Evolutionary conservation across 139 green algal genomes (phyloP).

Genomic region (Nannochloris sp.): DNA sequence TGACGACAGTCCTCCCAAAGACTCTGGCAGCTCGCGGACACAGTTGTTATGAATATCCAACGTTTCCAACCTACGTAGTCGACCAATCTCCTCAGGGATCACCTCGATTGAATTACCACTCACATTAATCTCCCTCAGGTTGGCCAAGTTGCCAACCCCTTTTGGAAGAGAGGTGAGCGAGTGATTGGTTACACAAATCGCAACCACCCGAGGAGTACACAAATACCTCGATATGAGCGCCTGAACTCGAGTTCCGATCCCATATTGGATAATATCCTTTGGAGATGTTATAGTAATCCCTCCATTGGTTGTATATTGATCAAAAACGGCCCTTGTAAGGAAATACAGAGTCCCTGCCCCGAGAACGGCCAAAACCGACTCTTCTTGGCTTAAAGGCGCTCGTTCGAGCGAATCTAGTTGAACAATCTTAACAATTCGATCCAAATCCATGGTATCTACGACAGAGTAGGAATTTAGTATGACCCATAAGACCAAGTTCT

Average conservation of each 20-base stretch:
- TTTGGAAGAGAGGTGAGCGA: neutral
- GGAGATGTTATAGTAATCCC: neutral
- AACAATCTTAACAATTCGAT: too few species aligned
- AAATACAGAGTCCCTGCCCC: too few species aligned
- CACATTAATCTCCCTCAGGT: conserved; percentile 10
- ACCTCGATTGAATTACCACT: conserved; percentile 23
- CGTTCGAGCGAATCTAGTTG: too few species aligned
- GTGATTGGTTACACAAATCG: conserved; percentile 2
- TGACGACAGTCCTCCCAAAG: conserved; percentile 22
- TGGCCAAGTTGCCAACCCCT: conserved; percentile 7
- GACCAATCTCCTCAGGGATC: conserved; percentile 49
- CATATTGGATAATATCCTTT: conserved; percentile 4
- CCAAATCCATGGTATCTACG: too few species aligned
- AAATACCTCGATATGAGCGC: neutral
- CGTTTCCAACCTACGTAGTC: conserved; percentile 40
- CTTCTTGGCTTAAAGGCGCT: too few species aligned
- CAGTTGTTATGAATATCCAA: conserved; percentile 45
- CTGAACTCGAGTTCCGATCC: neutral
- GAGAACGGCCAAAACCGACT: too few species aligned
- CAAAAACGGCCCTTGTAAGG: neutral
- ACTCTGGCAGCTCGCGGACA: conserved; percentile 30
- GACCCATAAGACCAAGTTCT: too few species aligned
- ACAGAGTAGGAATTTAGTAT: too few species aligned
- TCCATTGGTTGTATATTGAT: neutral
- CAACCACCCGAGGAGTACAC: neutral